Base-by-base conservation (phyloP, 108 stramenopile genomes). In the Conticribra guillardii region DNA sequence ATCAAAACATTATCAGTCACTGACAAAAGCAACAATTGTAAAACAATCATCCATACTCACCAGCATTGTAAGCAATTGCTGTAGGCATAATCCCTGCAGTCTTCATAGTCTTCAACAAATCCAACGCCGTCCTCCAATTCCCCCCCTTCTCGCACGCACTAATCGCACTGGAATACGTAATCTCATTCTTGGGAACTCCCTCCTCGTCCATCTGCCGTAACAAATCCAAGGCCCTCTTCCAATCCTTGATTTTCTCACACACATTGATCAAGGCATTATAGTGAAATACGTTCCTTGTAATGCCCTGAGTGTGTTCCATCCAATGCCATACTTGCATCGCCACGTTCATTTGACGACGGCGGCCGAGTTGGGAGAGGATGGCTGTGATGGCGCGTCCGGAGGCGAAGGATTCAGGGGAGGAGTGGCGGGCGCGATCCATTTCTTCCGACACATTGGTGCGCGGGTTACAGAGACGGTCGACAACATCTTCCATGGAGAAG, bases 101-200 rank as follows among this genome's bases (percentile, higher is more conserved):
- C 80, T 89, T 86, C 93, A 94, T 94, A 56, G 80, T 82, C 23
- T 89, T 89, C 54, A 94, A 53, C 60, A 94, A 69, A 79, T 91
- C 87, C 37, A 91, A 54, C 9, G 93, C 93, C 8, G 67, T 80
- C 52, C 87, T 79, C 89, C 89, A 92, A 50, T 94, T 84, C 49
- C 90, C 93, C 51, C 81, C 82, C 79, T 94, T 92, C 82, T 92
- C 90, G 51, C 90, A 94, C 17, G 90, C 90, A 34, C 90, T 86
- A 45, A 94, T 94, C 17, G 93, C 90, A 47, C 81, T 84, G 3
- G 89, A 87, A 64, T 85, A 91, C 60, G 93, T 94, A 41, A 94
- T 87, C 77, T 91, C 93, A 77, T 94, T 94, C 83, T 90, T 91
- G 24, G 67, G 56, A 23, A 94, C 75, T 26, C 79, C 59, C 71